Evolutionary conservation across 2,329 filamentous ascomycete species (phyloP).

Genomic region (Orbilia ellipsospora): DNA sequence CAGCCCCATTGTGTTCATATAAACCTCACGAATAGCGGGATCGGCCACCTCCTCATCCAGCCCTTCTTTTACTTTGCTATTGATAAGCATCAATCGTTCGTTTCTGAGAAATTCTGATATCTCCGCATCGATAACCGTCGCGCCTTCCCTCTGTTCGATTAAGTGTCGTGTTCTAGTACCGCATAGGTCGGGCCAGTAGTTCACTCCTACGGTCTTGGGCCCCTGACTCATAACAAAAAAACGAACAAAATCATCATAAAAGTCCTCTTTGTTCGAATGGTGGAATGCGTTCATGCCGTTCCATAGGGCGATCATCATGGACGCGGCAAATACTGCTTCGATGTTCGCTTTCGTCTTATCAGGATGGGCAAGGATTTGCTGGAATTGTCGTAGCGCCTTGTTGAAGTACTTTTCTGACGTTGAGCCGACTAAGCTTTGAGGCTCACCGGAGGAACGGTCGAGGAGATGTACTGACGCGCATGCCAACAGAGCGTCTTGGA

Average conservation of each 20-base stretch:
- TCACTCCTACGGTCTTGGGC: constrained; percentile 37
- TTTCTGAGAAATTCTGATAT: constrained; percentile 42
- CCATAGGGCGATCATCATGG: constrained; percentile 53
- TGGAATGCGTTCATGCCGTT: constrained; percentile 54
- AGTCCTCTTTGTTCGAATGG: constrained; percentile 48
- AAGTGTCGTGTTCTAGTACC: constrained; percentile 29
- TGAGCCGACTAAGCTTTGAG: constrained; percentile 32
- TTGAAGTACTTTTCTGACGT: constrained; percentile 41
- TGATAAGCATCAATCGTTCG: constrained; percentile 44
- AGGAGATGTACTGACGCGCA: constrained; percentile 45
- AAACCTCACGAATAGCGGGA: constrained; percentile 27
- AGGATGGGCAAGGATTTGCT: constrained; percentile 34
- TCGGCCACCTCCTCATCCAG: constrained; percentile 36
- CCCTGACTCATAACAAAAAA: constrained; percentile 52
- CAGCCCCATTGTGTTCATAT: constrained; percentile 35
- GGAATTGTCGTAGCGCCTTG: constrained; percentile 36
- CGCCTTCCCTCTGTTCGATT: constrained; percentile 44
- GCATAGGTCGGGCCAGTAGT: constrained; percentile 38
- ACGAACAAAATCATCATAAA: constrained; percentile 49
- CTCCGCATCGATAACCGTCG: constrained; percentile 45
- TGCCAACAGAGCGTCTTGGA: constrained; percentile 45
- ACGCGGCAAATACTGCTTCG: constrained; percentile 43
- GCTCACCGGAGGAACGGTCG: constrained; percentile 34
- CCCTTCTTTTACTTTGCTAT: constrained; percentile 38
- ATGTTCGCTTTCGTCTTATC: constrained; percentile 25